phyloP scores from a whole-genome alignment of 805 yeast genomes.

The Zygosaccharomyces bailii region DNA sequence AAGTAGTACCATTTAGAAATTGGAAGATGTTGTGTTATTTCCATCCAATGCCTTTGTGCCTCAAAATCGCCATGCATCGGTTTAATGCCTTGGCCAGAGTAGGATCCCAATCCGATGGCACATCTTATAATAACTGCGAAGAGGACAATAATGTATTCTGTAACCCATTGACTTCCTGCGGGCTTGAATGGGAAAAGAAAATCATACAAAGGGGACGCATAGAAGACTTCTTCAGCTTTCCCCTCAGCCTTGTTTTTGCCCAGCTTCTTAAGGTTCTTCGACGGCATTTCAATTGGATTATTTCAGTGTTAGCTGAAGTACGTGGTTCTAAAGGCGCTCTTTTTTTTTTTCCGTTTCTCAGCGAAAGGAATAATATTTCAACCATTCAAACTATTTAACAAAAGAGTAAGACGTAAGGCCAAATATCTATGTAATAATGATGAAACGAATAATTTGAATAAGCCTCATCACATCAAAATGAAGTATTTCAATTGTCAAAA shows the following conservation, averaged over 20 bases:
- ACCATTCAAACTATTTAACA: too few relatives aligned
- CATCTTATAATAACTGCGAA: conserved; percentile 73
- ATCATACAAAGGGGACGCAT: conserved; percentile 69
- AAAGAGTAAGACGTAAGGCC: too few relatives aligned
- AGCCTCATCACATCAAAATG: too few relatives aligned
- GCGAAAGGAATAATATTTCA: too few relatives aligned
- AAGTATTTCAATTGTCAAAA: conserved; percentile 1
- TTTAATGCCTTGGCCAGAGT: conserved; percentile 64
- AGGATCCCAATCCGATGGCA: conserved; percentile 86
- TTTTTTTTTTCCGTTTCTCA: neutral
- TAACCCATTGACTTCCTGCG: conserved; percentile 88
- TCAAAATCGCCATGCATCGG: conserved; percentile 96
- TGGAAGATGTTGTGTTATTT: conserved; percentile 75
- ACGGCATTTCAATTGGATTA: neutral
- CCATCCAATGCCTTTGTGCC: conserved; percentile 98
- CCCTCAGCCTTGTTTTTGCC: neutral
- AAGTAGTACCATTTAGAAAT: conserved; percentile 79
- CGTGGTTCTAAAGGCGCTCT: neutral
- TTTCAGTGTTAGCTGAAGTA: neutral
- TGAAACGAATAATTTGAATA: too few relatives aligned
- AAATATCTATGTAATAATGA: too few relatives aligned
- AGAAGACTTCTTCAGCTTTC: conserved; percentile 35
- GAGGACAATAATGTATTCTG: conserved; percentile 68
- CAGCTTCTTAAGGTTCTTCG: conserved; percentile 1
- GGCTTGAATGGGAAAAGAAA: conserved; percentile 73